These are phyloP conservation scores for Monosporozyma unispora DNA, from an alignment of 805 yeast genomes.

Conservation along the genomic window DNA sequence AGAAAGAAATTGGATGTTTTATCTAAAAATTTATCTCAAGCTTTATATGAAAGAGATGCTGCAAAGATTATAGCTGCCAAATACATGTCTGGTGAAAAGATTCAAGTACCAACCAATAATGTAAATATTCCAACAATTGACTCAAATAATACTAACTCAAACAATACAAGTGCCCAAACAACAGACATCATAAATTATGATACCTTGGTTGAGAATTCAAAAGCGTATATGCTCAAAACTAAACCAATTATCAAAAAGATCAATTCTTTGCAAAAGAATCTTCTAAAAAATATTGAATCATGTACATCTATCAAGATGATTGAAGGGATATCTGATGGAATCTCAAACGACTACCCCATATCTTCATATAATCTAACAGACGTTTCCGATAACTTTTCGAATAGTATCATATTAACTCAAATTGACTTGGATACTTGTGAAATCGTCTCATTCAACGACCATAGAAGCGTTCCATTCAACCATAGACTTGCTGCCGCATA, in stretches of 20 bases:
- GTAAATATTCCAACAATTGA: neutral
- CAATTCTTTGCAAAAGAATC: neutral
- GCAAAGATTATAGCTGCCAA: constrained; percentile 78
- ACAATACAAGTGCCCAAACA: neutral
- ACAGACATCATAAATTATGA: neutral
- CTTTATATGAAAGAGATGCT: constrained; percentile 82
- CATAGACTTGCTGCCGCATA: neutral
- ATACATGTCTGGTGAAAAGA: neutral
- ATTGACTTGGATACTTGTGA: neutral
- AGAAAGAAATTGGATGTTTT: constrained; percentile 61
- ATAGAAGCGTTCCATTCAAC: neutral
- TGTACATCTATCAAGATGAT: neutral
- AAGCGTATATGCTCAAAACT: neutral
- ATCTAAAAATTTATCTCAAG: constrained; percentile 63
- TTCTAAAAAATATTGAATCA: neutral
- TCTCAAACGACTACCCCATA: neutral
- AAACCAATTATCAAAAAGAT: neutral
- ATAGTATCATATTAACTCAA: neutral
- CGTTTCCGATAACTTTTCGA: neutral
- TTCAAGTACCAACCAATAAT: neutral
- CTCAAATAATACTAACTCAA: no score
- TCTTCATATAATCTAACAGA: neutral
- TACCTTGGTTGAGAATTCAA: neutral
- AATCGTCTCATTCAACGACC: neutral
- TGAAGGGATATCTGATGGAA: neutral